Percentiles rank a stretch among this genome's conserved stretches.
Conservation (phyloP, 768 basidiomycete species). For the Mrakia blollopis region DNA sequence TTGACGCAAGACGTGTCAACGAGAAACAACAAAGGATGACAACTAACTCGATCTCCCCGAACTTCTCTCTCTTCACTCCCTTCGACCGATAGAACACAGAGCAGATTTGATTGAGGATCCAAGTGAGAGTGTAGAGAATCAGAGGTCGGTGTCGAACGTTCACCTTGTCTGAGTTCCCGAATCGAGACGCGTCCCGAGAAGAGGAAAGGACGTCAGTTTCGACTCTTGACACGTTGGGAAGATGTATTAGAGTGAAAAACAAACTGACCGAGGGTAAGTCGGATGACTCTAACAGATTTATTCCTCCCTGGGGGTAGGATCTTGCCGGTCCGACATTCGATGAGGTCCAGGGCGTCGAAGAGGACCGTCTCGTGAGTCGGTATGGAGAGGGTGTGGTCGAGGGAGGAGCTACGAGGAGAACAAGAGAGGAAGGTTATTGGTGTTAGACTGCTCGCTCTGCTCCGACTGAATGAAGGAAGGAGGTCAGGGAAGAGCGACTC, state of each 20-base stretch:
- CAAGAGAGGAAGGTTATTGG: background rate
- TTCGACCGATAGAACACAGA: constrained; percentile 37
- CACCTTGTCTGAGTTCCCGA: constrained; percentile 54
- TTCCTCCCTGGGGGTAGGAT: constrained; percentile 50
- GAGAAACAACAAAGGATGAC: too few relatives aligned
- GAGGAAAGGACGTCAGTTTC: constrained; percentile 45
- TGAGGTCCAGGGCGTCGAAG: constrained; percentile 56
- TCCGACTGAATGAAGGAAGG: too few relatives aligned
- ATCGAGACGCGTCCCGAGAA: constrained; percentile 41
- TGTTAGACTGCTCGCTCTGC: too few relatives aligned
- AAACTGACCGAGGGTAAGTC: constrained; percentile 47
- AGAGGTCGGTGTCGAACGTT: constrained; percentile 63
- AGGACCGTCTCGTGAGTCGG: constrained; percentile 51
- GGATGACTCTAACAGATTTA: background rate
- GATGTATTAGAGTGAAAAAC: background rate
- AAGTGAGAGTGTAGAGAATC: constrained; percentile 47
- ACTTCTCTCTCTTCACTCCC: constrained; percentile 48
- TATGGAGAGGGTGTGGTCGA: background rate
- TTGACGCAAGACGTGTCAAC: background rate
- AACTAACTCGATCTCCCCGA: constrained; percentile 55
- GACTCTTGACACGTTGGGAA: background rate
- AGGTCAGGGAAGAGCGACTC: constrained; percentile 1
- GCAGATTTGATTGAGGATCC: constrained; percentile 37
- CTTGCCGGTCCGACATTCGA: constrained; percentile 69
- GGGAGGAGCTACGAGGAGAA: constrained; percentile 6